Evolutionary conservation across 2,329 filamentous ascomycete genomes (phyloP).

Genomic region (Colletotrichum camelliae): DNA sequence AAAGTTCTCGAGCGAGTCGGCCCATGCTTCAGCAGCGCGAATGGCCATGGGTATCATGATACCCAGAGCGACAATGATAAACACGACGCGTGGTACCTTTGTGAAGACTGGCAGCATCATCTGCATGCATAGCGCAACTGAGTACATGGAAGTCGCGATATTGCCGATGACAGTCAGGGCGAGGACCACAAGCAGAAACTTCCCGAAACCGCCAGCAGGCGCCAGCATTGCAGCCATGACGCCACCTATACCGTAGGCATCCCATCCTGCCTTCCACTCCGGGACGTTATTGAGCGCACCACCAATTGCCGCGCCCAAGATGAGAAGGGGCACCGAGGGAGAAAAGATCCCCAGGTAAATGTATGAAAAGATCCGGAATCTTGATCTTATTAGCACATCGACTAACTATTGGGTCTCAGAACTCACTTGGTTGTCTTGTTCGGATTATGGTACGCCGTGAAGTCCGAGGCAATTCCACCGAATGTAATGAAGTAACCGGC

Average conservation of each 20-base stretch:
- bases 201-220: constrained; percentile 37
- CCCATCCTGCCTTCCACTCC: constrained; percentile 33
- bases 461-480: constrained; percentile 61
- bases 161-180: constrained; percentile 43
- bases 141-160: constrained; percentile 43
- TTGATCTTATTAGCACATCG: constrained; percentile 11
- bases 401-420: neutral
- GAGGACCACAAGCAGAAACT: constrained; percentile 40
- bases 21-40: constrained; percentile 42
- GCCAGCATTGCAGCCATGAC: constrained; percentile 36
- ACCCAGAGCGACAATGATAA: constrained; percentile 41
- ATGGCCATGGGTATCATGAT: constrained; percentile 48
- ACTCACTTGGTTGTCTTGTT: constrained; percentile 42
- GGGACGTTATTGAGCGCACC: constrained; percentile 34
- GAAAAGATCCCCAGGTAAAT: constrained; percentile 56
- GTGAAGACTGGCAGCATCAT: constrained; percentile 39
- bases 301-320: constrained; percentile 45
- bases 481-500: constrained; percentile 62
- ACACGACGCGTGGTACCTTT: constrained; percentile 45
- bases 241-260: constrained; percentile 34
- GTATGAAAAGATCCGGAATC: constrained; percentile 48
- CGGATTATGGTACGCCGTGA: constrained; percentile 60
- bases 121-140: constrained; percentile 43
- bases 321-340: constrained; percentile 34
- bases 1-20: constrained; percentile 48